These are phyloP conservation scores for Colletotrichum incanum DNA, from an alignment of 2,329 filamentous ascomycete species.

Conservation along the genomic window DNA sequence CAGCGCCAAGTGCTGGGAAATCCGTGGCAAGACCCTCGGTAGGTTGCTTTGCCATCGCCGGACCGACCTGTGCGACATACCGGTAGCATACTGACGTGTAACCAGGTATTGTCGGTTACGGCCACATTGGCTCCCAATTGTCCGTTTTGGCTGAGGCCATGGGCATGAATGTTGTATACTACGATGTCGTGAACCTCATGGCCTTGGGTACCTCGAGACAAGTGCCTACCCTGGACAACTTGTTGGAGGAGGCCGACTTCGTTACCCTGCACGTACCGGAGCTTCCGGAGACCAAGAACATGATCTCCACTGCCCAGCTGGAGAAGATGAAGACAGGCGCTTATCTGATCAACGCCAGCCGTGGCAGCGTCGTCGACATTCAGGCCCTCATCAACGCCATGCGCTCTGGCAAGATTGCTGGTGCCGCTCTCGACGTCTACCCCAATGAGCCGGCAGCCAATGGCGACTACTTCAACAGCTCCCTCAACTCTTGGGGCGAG, in stretches of 20 bases:
- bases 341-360: slow-evolving; percentile 96
- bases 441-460: slow-evolving; percentile 95
- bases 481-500: slow-evolving; percentile 87
- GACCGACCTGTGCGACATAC: not conserved
- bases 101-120: slow-evolving; percentile 91
- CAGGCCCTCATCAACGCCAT: slow-evolving; percentile 91
- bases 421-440: slow-evolving; percentile 96
- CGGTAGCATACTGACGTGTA: slow-evolving; percentile 20
- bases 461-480: slow-evolving; percentile 92
- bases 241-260: slow-evolving; percentile 89
- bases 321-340: slow-evolving; percentile 92
- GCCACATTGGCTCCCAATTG: slow-evolving; percentile 96
- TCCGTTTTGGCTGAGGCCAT: slow-evolving; percentile 97
- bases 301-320: slow-evolving; percentile 87
- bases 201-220: slow-evolving; percentile 90
- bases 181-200: slow-evolving; percentile 96
- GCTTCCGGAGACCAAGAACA: slow-evolving; percentile 90
- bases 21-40: slow-evolving; percentile 96
- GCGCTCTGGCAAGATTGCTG: slow-evolving; percentile 88
- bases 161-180: slow-evolving; percentile 99
- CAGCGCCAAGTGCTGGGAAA: slow-evolving; percentile 96
- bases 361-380: slow-evolving; percentile 95
- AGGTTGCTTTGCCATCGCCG: slow-evolving; percentile 47
- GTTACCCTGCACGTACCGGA: slow-evolving; percentile 96
- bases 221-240: slow-evolving; percentile 81